Evolutionary conservation across 108 stramenopile species (phyloP), one percentile per base, ranked within the genome.

Genomic region (Nitzschia palea): DNA sequence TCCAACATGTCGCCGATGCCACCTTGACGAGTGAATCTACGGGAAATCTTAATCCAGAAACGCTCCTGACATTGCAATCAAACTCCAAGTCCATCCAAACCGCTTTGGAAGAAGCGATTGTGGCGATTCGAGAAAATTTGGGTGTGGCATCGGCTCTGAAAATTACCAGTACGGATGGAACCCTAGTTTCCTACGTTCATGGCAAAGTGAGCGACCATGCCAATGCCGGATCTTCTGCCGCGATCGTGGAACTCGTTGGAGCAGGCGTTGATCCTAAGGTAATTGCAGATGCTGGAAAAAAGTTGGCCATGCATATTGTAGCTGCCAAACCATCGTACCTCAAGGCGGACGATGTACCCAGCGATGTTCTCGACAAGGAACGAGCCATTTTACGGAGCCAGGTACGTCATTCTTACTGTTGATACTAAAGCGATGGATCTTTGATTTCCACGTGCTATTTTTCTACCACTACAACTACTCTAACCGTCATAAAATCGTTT

Each of bases 261-360:
- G 32, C 40, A 18, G 70, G 55, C 27, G 74, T 44, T 3, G 65
- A 59, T 28, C 52, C 35, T 9, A 71, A 60, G 3, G 65, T 65
- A 15, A 68, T 74, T 12, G 44, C 75, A 29, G 86, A 79, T 29
- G 73, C 73, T 15, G 93, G 89, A 20, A 95, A 90, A 62, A 89
- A 83, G 48, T 71, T 97, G 29, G 97, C 97, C 15, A 98, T 98
- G 97, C 97, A 98, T 62, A 82, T 95, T 57, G 97, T 96, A 6
- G 96, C 97, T 2, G 94, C 94, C 31, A 80, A 79, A 35, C 97
- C 97, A 27, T 15, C 25, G 1, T 96, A 91, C 66, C 62, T 96
- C 27, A 67, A 78, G 65, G 51, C 77, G 15, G 83, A 75, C 1
- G 44, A 59, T 51, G 80, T 93, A 32, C 92, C 92, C 5, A 65